Conservation (phyloP, 2,329 filamentous ascomycete genomes). For the Ustilaginoidea virens region DNA sequence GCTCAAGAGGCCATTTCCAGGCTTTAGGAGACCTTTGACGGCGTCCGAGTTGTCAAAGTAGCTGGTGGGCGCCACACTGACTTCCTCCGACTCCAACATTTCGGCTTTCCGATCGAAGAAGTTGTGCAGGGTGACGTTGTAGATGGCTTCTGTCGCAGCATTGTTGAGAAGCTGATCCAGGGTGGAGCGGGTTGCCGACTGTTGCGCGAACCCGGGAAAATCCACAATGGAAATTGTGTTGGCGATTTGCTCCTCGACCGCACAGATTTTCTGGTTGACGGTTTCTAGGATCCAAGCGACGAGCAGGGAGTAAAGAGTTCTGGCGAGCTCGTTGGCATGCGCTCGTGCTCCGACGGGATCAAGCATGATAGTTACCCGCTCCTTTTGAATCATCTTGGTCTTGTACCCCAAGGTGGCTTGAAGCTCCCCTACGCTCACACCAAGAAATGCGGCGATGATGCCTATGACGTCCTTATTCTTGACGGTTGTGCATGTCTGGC, state of each 20-base stretch:
- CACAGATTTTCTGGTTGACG: constrained; percentile 81
- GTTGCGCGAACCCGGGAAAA: constrained; percentile 87
- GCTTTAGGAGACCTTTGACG: constrained; percentile 78
- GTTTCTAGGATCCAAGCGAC: constrained; percentile 89
- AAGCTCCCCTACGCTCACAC: constrained; percentile 64
- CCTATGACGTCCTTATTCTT: constrained; percentile 84
- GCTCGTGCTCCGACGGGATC: constrained; percentile 79
- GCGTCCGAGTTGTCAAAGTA: constrained; percentile 98
- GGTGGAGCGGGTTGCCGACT: constrained; percentile 65
- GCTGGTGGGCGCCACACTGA: constrained; percentile 76
- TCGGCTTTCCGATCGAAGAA: constrained; percentile 95
- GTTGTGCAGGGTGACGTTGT: constrained; percentile 84
- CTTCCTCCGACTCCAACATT: constrained; percentile 85
- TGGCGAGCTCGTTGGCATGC: constrained; percentile 86
- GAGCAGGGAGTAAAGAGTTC: constrained; percentile 83
- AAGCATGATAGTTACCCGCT: constrained; percentile 97
- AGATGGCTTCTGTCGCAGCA: constrained; percentile 78
- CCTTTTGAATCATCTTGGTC: constrained; percentile 89
- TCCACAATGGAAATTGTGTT: constrained; percentile 94
- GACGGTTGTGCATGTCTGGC: constrained; percentile 69
- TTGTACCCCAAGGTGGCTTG: constrained; percentile 88
- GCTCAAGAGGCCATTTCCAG: constrained; percentile 80
- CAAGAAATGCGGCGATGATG: constrained; percentile 87
- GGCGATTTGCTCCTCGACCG: constrained; percentile 69
- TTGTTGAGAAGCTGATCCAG: constrained; percentile 93